Percentiles rank a stretch among this genome's conserved stretches.
Evolutionary conservation across 2,329 filamentous ascomycete species (phyloP).

Genomic region (Juglanconis sp.): DNA sequence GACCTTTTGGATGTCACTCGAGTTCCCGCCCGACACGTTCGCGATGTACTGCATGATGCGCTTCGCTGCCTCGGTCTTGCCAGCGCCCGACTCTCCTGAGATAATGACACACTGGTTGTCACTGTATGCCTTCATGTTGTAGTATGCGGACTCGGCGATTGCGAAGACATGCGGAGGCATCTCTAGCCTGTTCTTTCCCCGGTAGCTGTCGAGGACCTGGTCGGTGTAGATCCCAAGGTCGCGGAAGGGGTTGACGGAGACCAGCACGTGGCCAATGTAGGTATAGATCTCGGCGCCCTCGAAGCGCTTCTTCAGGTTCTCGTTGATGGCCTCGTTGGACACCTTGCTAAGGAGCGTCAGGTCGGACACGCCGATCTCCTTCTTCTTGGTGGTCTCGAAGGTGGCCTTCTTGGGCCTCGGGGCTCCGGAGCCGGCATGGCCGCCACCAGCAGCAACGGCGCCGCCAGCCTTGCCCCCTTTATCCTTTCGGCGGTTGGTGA

Average conservation of each 20-base stretch:
- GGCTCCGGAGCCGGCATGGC: conserved; percentile 36
- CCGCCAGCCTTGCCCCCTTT: conserved; percentile 42
- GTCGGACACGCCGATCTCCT: conserved; percentile 97
- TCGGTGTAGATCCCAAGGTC: conserved; percentile 98
- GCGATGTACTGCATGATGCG: conserved; percentile 99
- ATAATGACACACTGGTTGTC: conserved; percentile 99
- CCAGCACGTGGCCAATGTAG: conserved; percentile 98
- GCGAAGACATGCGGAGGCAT: conserved; percentile 95
- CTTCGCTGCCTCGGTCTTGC: conserved; percentile 98
- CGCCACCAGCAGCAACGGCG: conserved; percentile 38
- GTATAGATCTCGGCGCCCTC: conserved; percentile 98
- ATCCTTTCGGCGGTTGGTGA: conserved; percentile 48
- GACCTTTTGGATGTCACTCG: conserved; percentile 88
- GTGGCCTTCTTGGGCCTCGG: conserved; percentile 89
- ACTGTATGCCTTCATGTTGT: conserved; percentile 99
- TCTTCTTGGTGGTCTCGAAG: conserved; percentile 96
- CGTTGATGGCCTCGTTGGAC: conserved; percentile 98
- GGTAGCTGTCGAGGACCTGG: conserved; percentile 86
- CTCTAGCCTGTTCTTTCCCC: conserved; percentile 94
- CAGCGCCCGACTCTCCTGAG: conserved; percentile 94
- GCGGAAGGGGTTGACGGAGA: conserved; percentile 97
- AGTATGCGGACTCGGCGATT: conserved; percentile 93
- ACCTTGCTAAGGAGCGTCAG: conserved; percentile 97
- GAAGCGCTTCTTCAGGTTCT: conserved; percentile 97
- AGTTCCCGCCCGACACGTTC: conserved; percentile 82